Evolutionary conservation across 148 eudicot species (phyloP), one percentile per base, ranked within the genome.

Genomic region (Arctostaphylos glauca): DNA sequence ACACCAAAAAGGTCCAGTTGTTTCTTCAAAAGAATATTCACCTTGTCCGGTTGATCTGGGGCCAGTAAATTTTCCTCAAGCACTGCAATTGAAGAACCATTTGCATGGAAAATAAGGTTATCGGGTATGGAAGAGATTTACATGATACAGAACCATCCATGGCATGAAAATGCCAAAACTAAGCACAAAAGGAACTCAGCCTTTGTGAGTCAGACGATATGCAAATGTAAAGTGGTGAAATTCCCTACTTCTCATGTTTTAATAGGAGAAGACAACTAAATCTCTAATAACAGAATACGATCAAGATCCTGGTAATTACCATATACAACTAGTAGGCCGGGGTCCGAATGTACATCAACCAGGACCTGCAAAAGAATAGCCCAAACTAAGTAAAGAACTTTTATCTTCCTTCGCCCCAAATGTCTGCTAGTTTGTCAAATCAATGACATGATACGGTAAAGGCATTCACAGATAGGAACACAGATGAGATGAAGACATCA

Each of bases 1-100:
- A 38, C 41, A 9, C 14, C 70, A 64, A 64, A 64, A 5, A 64
- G 41, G 70, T 21, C 15, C 70, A 64, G 15, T 19, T 47, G 25
- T 25, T 70, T 55, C 12, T 25, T 46, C n/a, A 15, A 15, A 75
- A 25, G 64, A 15, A 56, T 49, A 90, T 92, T 88, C 67, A 93
- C 99, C 93, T 48, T 83, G 85, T 96, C 98, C 14, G 92, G 92
- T 84, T 91, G 85, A 41, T 91, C 93, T 9, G 95, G 97, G 19
- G 86, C 90, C 73, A 92, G 50, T 88, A 96, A 86, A 82, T 92
- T 94, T 84, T 96, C 99, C 88, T 96, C 98, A 12, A 98, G 67
- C 81, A 96, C 99, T 96, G 94, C 88, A 92, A 86, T 53, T 25
- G 71, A 77, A 67, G 83, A 82, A 58, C 1, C 80, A 81, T 84